Base-by-base conservation (phyloP, 768 basidiomycete species). In the Kwoniella sp. region DNA sequence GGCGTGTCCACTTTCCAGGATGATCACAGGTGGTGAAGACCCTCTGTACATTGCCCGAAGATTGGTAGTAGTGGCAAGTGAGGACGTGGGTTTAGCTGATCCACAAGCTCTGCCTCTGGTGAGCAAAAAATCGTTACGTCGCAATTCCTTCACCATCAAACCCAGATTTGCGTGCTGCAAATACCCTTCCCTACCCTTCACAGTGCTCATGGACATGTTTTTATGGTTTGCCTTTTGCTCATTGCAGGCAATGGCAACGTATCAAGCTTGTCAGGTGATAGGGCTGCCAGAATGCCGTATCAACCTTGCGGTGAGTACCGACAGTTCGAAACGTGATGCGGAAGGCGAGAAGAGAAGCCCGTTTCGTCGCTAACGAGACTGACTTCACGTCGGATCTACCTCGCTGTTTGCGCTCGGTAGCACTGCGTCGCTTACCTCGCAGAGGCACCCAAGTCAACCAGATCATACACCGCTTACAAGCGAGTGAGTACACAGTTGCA, bases 21-120 rank as follows among this genome's bases (percentile, higher is more conserved):
- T 91, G 90, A 82, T 91, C 33, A 84, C 82, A 36, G 88, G 85
- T 26, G 90, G 90, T 21, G 90, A 91, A 76, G 90, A 92, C 78
- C 89, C 91, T 2, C 69, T 90, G 51, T 92, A 79, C 50, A 84
- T 91, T 62, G 88, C 86, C 6, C 83, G 90, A 36, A 83, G 90
- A 58, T 85, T 90, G 82, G 83, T 89, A 3, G 88, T 91, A 7
- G 87, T 89, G 68, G 90, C 91, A 1, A 90, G 89, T 67, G 91
- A 93, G 77, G 91, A 93, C 73, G 85, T 93, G 44, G 91, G 91
- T 0, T 80, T 91, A 7, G 90, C 90, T 26, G 89, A 92, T 78
- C 83, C 83, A 44, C 84, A 86, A n/a, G 90, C 89, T 0, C 82
- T 93, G 10, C 88, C 89, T 9, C 80, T 91, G 67, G 90, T 88